phyloP scores from a whole-genome alignment of 1,139 yeast genomes.

The Sugiyamaella castrensis region DNA sequence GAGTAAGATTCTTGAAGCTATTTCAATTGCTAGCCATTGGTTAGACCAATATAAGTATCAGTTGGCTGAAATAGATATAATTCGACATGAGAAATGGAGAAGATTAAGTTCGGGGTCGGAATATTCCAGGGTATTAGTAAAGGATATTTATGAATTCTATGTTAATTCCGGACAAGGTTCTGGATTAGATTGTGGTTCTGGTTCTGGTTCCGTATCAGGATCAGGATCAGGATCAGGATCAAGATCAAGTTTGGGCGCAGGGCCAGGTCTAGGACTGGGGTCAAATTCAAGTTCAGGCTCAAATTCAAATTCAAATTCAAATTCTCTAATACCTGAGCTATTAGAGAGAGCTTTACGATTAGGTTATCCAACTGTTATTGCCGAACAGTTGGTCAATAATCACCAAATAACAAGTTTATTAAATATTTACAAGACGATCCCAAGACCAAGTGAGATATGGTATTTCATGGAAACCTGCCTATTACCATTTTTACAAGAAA shows the following conservation, averaged over 20 bases:
- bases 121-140: slow-evolving; percentile 16
- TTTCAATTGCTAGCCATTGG: slow-evolving; percentile 19
- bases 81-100: slow-evolving; percentile 18
- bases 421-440: slow-evolving; percentile 3
- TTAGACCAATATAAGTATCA: slow-evolving; percentile 11
- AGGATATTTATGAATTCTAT: slow-evolving; percentile 14
- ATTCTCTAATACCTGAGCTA: slow-evolving; percentile 6
- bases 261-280: too few species aligned
- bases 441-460: slow-evolving; percentile 16
- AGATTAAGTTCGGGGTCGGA: slow-evolving; percentile 16
- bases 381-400: slow-evolving; percentile 8
- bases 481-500: slow-evolving; percentile 13
- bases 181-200: background rate
- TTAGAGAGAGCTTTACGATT: slow-evolving; percentile 18
- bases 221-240: too few species aligned
- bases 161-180: background rate
- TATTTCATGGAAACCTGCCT: slow-evolving; percentile 13
- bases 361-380: slow-evolving; percentile 18
- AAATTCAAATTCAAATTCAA: background rate
- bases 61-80: slow-evolving; percentile 3
- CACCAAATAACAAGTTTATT: background rate
- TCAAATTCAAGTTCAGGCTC: background rate
- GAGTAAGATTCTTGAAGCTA: slow-evolving; percentile 18
- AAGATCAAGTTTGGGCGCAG: background rate
- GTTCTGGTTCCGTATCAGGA: background rate